Evolutionary conservation across 1,139 yeast species (phyloP).

Genomic region (Kurtzmaniella natalensis): DNA sequence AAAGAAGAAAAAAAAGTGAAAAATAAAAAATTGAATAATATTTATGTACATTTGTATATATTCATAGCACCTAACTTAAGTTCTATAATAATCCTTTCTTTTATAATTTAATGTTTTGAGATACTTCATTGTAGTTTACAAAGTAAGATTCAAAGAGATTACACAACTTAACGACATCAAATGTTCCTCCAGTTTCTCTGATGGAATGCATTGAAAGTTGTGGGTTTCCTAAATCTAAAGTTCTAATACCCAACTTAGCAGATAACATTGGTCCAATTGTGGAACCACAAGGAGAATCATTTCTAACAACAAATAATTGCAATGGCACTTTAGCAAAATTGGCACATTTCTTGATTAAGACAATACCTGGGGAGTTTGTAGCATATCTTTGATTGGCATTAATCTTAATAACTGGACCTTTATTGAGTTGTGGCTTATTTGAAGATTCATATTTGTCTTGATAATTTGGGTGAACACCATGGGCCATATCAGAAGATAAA

Average conservation of each 20-base stretch:
- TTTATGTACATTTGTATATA: too few relatives aligned
- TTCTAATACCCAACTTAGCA: conserved; percentile 82
- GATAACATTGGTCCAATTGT: conserved; percentile 95
- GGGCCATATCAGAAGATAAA: conserved; percentile 94
- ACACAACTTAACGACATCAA: conserved; percentile 63
- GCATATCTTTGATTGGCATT: conserved; percentile 96
- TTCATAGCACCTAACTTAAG: too few relatives aligned
- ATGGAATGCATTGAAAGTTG: conserved; percentile 94
- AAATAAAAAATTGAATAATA: too few relatives aligned
- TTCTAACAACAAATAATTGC: conserved; percentile 83
- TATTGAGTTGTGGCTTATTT: conserved; percentile 77
- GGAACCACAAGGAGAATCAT: conserved; percentile 93
- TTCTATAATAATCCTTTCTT: too few relatives aligned
- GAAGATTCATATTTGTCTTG: conserved; percentile 65
- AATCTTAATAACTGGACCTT: conserved; percentile 89
- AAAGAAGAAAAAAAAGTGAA: too few relatives aligned
- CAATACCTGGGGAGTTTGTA: conserved; percentile 88
- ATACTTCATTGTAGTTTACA: conserved; percentile 29
- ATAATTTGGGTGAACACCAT: conserved; percentile 94
- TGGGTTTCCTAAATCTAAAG: conserved; percentile 90
- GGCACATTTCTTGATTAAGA: conserved; percentile 71
- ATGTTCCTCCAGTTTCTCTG: conserved; percentile 87
- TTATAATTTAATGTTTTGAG: conserved; percentile 22
- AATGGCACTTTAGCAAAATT: conserved; percentile 60
- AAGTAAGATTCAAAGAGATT: conserved; percentile 62